A percentile compares a stretch with the other conserved stretches of the same genome.
phyloP scores from a whole-genome alignment of 192 early-diverging fungal genomes.

The Coemansia sp. region DNA sequence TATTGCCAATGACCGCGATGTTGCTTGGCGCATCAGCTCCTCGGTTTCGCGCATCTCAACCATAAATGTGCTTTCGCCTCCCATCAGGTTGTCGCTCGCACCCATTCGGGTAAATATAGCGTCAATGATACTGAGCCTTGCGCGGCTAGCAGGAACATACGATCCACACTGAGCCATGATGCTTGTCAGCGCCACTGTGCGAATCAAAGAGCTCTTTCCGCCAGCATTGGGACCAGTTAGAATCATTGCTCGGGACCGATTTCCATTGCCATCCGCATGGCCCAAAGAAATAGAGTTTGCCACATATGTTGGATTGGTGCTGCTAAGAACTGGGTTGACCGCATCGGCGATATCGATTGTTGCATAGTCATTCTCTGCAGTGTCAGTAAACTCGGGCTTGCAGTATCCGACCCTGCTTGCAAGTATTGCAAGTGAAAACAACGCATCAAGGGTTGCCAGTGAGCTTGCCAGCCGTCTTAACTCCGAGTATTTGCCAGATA shows the following conservation, averaged over 20 bases:
- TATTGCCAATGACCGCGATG: constrained; percentile 84
- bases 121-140: constrained; percentile 79
- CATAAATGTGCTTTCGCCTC: constrained; percentile 96
- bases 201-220: constrained; percentile 92
- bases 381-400: constrained; percentile 69
- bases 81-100: constrained; percentile 92
- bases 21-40: constrained; percentile 84
- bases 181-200: constrained; percentile 87
- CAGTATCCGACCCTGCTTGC: constrained; percentile 86
- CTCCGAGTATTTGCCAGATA: constrained; percentile 62
- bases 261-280: constrained; percentile 25
- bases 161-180: constrained; percentile 96
- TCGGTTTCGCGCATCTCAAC: constrained; percentile 92
- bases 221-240: constrained; percentile 99
- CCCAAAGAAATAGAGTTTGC: constrained; percentile 85
- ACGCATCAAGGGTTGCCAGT: constrained; percentile 64
- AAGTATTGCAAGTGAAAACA: constrained; percentile 67
- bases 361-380: constrained; percentile 61
- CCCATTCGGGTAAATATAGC: constrained; percentile 95
- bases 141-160: constrained; percentile 81
- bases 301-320: constrained; percentile 69
- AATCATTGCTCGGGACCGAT: constrained; percentile 65
- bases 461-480: constrained; percentile 68
- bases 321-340: constrained; percentile 60
- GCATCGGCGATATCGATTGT: constrained; percentile 81